Evolutionary conservation across 75 land plant genomes (phyloP).

Genomic region (Cunninghamia lanceolata): DNA sequence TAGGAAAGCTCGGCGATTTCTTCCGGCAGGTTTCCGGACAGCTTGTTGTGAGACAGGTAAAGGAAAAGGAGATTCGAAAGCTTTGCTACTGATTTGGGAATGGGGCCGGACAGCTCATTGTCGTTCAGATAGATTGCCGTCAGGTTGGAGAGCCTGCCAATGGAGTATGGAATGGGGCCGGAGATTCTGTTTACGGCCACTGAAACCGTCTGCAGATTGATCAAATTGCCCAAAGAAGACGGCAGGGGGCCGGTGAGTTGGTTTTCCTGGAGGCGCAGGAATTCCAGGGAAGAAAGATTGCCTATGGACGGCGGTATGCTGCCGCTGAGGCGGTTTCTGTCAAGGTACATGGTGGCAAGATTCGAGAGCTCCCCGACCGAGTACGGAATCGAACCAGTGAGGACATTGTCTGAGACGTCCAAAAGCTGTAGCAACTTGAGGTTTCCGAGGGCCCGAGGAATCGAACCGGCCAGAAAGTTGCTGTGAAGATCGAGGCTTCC

Average conservation of each 20-base stretch:
- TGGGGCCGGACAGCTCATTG: too few relatives aligned
- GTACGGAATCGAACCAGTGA: slow-evolving; percentile 49
- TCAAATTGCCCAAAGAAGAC: too few relatives aligned
- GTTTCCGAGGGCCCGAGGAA: slow-evolving; percentile 23
- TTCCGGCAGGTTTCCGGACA: too few relatives aligned
- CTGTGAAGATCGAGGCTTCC: slow-evolving; percentile 16
- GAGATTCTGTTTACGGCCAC: slow-evolving; percentile 21
- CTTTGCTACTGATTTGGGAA: too few relatives aligned
- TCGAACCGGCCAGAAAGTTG: slow-evolving; percentile 18
- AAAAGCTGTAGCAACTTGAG: slow-evolving; percentile 20
- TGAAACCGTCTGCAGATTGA: slow-evolving; percentile 22
- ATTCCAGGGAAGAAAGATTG: too few relatives aligned
- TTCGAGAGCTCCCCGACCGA: not conserved
- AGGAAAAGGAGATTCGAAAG: too few relatives aligned
- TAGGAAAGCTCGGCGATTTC: too few relatives aligned
- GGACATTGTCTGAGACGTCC: slow-evolving; percentile 39
- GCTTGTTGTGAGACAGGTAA: too few relatives aligned
- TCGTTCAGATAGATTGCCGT: too few relatives aligned
- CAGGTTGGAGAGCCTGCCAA: slow-evolving; percentile 19
- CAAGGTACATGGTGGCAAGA: slow-evolving; percentile 14
- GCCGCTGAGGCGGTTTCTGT: slow-evolving; percentile 22
- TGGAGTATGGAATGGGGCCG: slow-evolving; percentile 29
- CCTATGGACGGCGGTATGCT: too few relatives aligned
- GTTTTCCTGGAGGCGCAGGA: too few relatives aligned
- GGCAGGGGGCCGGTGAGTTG: too few relatives aligned